phyloP scores from a whole-genome alignment of 208 protist species.

The Wallacemonas sp. region DNA sequence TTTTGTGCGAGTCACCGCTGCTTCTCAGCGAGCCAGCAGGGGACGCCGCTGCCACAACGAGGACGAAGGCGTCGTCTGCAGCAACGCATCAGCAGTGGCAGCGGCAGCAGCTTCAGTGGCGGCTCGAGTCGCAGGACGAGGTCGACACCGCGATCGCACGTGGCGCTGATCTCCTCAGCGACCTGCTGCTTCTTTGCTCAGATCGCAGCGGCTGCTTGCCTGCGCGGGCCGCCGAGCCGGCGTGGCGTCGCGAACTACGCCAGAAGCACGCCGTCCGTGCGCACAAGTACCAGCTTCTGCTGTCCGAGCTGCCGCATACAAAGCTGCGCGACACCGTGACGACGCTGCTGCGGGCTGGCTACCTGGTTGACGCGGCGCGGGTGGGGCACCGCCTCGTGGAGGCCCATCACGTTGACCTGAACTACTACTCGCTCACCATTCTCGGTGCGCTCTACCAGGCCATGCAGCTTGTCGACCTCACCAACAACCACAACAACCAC shows the following conservation, averaged over 20 bases:
- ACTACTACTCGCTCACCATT: constrained; percentile 58
- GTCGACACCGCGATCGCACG: constrained; percentile 27
- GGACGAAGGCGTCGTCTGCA: too few species aligned
- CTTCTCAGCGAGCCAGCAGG: too few species aligned
- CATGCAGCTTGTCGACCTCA: constrained; percentile 15
- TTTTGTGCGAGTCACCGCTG: constrained; percentile 22
- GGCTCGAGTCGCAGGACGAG: constrained; percentile 4
- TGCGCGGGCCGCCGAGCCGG: constrained; percentile 34
- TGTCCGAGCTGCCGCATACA: constrained; percentile 61
- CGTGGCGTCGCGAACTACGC: constrained; percentile 53
- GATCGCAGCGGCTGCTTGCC: constrained; percentile 29
- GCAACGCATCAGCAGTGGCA: too few species aligned
- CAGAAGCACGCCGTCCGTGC: constrained; percentile 52
- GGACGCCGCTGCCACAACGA: too few species aligned
- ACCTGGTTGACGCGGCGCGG: constrained; percentile 31
- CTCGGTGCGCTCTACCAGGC: constrained; percentile 72
- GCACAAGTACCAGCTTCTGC: constrained; percentile 79
- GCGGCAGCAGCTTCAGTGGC: constrained; percentile 15
- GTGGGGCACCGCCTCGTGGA: constrained; percentile 45
- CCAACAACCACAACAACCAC: too few species aligned
- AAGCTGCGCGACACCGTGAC: constrained; percentile 40
- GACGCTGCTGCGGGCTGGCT: constrained; percentile 49
- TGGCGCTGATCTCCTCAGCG: constrained; percentile 19
- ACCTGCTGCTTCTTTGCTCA: constrained; percentile 37
- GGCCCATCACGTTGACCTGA: constrained; percentile 63